These are phyloP conservation scores for Fusarium gaditjirri DNA, from an alignment of 2,329 filamentous ascomycete genomes.

Conservation along the genomic window DNA sequence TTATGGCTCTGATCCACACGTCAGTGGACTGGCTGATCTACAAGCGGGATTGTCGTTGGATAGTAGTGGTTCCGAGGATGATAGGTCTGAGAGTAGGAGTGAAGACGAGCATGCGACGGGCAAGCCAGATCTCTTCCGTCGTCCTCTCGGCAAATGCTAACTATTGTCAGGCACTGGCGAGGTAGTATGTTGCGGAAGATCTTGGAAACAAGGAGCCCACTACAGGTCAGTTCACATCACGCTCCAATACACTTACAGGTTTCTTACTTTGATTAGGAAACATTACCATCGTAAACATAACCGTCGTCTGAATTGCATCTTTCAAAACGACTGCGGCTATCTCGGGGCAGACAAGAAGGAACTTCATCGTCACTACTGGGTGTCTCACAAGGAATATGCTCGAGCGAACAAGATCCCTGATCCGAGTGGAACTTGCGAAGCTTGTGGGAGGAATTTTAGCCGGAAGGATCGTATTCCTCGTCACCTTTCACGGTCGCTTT, in stretches of 20 bases:
- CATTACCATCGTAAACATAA: constrained; percentile 16
- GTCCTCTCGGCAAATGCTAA: background rate
- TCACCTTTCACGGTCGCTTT: constrained; percentile 14
- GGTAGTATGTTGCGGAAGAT: background rate
- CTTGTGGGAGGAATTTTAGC: background rate
- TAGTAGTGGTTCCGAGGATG: background rate
- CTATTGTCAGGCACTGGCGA: fast-evolving
- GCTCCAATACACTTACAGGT: fast-evolving
- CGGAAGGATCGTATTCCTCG: constrained; percentile 19
- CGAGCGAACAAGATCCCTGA: background rate
- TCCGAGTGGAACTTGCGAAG: background rate
- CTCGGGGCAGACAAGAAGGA: background rate
- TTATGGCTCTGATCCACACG: constrained; percentile 2
- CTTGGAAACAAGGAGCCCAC: background rate
- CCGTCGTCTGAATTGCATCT: constrained; percentile 5
- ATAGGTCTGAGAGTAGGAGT: background rate
- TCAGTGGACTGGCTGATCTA: constrained; percentile 14
- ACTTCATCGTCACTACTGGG: constrained; percentile 27
- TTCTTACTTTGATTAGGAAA: background rate
- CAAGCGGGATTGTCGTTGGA: constrained; percentile 20
- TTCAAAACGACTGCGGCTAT: background rate
- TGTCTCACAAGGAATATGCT: constrained; percentile 10
- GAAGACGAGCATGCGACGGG: background rate
- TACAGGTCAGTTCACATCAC: constrained; percentile 4
- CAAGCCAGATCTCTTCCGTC: background rate